A percentile compares a stretch with the other conserved stretches of the same genome.
phyloP scores from a whole-genome alignment of 78 protist species.

The Pelomyxa schiedti region DNA sequence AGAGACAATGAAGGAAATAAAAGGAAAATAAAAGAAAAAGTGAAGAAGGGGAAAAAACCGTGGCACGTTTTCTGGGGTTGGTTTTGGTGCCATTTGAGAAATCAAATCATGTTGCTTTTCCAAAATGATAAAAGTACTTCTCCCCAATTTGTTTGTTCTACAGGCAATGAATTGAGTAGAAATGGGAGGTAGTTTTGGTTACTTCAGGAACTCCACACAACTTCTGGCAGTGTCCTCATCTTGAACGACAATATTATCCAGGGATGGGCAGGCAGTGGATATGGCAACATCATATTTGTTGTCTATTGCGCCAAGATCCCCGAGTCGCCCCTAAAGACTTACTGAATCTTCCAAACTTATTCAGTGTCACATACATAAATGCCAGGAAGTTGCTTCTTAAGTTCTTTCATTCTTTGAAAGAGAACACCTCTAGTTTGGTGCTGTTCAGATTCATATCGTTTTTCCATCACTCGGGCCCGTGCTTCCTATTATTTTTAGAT shows the following conservation, averaged over 20 bases:
- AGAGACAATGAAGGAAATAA: slow-evolving; percentile 11
- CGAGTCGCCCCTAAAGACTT: slow-evolving; percentile 89
- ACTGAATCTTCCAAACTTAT: background rate
- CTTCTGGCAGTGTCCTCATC: slow-evolving; percentile 48
- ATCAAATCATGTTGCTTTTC: slow-evolving; percentile 56
- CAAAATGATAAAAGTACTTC: slow-evolving; percentile 88
- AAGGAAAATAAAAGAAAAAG: too few relatives aligned
- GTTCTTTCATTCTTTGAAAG: background rate
- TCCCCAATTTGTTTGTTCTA: slow-evolving; percentile 63
- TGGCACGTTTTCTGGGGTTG: background rate
- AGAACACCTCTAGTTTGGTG: background rate
- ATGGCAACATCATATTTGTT: slow-evolving; percentile 88
- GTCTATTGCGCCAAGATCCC: slow-evolving; percentile 91
- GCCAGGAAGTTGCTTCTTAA: background rate
- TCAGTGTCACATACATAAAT: background rate
- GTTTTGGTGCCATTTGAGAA: background rate
- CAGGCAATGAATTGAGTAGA: slow-evolving; percentile 33
- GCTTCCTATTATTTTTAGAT: background rate
- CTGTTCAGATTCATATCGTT: background rate
- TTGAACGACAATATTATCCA: slow-evolving; percentile 88
- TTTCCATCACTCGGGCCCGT: background rate
- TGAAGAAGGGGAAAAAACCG: background rate
- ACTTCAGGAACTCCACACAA: slow-evolving; percentile 25
- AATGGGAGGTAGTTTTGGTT: background rate
- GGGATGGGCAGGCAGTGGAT: slow-evolving; percentile 67